Conservation (phyloP, 139 green algal species). For the Chlorella sp. region DNA sequence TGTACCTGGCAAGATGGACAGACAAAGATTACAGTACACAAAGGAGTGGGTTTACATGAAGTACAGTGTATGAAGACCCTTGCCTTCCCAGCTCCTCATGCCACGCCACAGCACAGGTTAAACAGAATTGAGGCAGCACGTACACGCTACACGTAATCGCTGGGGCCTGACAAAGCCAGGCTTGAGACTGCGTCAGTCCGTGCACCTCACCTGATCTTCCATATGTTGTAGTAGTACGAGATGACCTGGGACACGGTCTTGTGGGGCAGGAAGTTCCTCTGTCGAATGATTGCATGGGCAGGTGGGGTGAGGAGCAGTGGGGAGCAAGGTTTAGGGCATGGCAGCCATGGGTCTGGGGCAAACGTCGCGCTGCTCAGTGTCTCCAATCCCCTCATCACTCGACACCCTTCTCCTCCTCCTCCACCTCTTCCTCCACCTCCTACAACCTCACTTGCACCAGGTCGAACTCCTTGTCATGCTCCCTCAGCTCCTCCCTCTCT, state of each 20-base stretch:
- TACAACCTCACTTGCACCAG: background rate
- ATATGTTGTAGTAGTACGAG: constrained; percentile 21
- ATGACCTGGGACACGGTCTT: constrained; percentile 10
- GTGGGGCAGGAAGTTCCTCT: background rate
- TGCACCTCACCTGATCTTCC: constrained; percentile 14
- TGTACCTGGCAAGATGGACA: constrained; percentile 1
- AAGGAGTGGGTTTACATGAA: background rate
- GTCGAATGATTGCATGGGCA: background rate
- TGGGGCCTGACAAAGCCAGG: background rate
- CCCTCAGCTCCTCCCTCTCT: background rate
- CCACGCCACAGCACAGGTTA: too few species aligned
- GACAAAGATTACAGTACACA: background rate
- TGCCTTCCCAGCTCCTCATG: too few species aligned
- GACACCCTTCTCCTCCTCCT: background rate
- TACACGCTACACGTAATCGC: background rate
- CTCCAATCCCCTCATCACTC: background rate
- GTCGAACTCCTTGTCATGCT: background rate
- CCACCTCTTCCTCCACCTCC: background rate
- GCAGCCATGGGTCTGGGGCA: too few species aligned
- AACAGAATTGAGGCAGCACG: background rate
- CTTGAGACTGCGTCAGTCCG: background rate
- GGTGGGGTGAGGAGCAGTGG: too few species aligned
- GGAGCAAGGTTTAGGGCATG: too few species aligned
- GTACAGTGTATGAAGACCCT: too few species aligned
- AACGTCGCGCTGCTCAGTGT: too few species aligned